phyloP scores from a whole-genome alignment of 768 basidiomycete species.

The Suillus fuscotomentosus region DNA sequence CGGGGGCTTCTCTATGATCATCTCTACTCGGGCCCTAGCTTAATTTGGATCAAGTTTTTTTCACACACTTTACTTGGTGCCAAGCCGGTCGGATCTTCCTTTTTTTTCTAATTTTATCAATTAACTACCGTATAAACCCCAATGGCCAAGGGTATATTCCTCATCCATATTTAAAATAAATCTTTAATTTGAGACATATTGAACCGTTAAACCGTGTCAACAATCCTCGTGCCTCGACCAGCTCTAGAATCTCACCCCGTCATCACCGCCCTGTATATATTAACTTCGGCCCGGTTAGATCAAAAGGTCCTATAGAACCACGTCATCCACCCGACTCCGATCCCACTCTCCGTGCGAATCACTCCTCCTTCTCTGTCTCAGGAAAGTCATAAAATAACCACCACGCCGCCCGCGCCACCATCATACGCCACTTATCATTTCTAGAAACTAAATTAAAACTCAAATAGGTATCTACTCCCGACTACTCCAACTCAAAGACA shows the following conservation, averaged over 20 bases:
- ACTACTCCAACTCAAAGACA: not conserved
- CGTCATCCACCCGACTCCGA: not conserved
- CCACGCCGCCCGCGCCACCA: constrained; percentile 1
- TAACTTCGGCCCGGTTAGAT: not conserved
- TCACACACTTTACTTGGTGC: constrained; percentile 10
- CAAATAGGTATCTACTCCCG: not conserved
- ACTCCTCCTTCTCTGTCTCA: not conserved
- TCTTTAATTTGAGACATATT: not conserved
- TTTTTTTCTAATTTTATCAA: constrained; percentile 1
- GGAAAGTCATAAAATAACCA: not conserved
- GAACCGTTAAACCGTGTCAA: too few relatives aligned
- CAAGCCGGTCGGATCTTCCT: constrained; percentile 17
- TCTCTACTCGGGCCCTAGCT: not conserved
- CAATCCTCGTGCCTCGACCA: not conserved
- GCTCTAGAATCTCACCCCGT: not conserved
- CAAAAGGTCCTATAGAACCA: not conserved
- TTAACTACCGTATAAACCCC: constrained; percentile 3
- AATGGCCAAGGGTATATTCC: not conserved
- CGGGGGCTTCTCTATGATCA: constrained; percentile 13
- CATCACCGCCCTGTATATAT: not conserved
- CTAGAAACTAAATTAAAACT: not conserved
- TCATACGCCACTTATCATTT: not conserved
- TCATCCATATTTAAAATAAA: not conserved
- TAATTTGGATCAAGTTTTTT: constrained; percentile 10
- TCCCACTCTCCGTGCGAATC: not conserved